Conservation (phyloP, 495 filamentous ascomycete species). For the Lineolata rhizophorae region DNA sequence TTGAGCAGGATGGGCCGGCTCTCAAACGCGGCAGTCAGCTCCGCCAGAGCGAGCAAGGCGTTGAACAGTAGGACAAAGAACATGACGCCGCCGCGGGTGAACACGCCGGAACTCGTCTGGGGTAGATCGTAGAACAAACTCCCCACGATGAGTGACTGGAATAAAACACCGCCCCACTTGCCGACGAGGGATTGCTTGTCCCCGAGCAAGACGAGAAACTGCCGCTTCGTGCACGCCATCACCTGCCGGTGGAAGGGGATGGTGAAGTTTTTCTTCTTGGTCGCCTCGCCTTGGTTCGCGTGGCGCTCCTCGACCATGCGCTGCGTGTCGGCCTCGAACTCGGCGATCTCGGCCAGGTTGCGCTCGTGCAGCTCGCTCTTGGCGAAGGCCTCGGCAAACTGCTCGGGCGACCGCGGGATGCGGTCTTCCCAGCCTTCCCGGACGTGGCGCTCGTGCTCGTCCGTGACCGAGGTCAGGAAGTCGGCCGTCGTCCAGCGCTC, state of each 20-base stretch:
- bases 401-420: conserved; percentile 34
- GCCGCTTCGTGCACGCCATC: conserved; percentile 39
- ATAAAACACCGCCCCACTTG: conserved; percentile 38
- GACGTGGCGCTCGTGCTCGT: conserved; percentile 35
- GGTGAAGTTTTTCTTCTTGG: conserved; percentile 43
- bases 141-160: conserved; percentile 57
- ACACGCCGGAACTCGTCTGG: conserved; percentile 29
- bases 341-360: conserved; percentile 17
- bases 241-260: conserved; percentile 47
- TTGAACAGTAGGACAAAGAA: conserved; percentile 73
- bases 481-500: conserved; percentile 44
- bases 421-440: conserved; percentile 34
- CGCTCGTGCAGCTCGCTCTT: conserved; percentile 19
- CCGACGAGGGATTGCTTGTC: conserved; percentile 30
- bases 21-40: conserved; percentile 48
- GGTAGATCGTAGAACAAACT: conserved; percentile 55
- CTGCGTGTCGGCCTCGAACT: conserved; percentile 30
- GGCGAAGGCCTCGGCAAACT: conserved; percentile 32
- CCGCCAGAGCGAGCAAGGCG: conserved; percentile 52
- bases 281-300: conserved; percentile 22
- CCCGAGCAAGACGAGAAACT: conserved; percentile 42
- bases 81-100: conserved; percentile 34
- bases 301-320: conserved; percentile 24
- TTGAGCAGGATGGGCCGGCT: conserved; percentile 57
- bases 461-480: conserved; percentile 45